phyloP scores from a whole-genome alignment of 768 basidiomycete genomes.

The Xerocomellus chrysenteron region DNA sequence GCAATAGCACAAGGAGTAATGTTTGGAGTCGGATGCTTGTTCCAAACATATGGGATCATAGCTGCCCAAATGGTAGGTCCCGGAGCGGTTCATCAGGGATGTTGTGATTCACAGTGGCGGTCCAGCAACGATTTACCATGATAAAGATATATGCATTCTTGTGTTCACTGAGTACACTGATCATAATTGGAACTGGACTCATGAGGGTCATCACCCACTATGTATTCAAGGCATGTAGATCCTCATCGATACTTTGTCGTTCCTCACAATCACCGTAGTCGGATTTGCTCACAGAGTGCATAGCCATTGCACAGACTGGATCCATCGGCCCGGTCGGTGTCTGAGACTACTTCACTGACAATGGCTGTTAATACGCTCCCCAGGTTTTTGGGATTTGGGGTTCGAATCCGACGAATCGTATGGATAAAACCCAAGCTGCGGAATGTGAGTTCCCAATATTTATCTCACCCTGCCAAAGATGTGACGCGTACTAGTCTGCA shows the following conservation, averaged over 20 bases:
- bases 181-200: conserved; percentile 52
- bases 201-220: conserved; percentile 65
- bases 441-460: conserved; percentile 40
- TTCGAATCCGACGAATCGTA: conserved; percentile 31
- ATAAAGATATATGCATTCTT: conserved; percentile 58
- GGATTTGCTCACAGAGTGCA: conserved; percentile 59
- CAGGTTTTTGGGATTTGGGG: conserved; percentile 57
- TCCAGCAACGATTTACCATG: conserved; percentile 53
- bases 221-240: conserved; percentile 52
- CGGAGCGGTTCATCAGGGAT: background rate
- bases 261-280: conserved; percentile 36
- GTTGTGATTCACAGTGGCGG: background rate
- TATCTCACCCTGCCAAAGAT: background rate
- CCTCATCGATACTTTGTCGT: background rate
- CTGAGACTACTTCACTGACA: background rate
- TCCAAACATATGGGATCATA: conserved; percentile 56
- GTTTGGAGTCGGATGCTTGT: conserved; percentile 48
- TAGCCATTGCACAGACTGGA: conserved; percentile 35
- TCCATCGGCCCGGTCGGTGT: conserved; percentile 34
- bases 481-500: conserved; percentile 54
- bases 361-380: conserved; percentile 16
- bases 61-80: conserved; percentile 51
- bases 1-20: conserved; percentile 60
- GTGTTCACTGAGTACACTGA: conserved; percentile 45
- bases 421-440: conserved; percentile 41